Evolutionary conservation across 257 asterid species (phyloP), one percentile per base, ranked within the genome.

Genomic region (Salvia miltiorrhiza): DNA sequence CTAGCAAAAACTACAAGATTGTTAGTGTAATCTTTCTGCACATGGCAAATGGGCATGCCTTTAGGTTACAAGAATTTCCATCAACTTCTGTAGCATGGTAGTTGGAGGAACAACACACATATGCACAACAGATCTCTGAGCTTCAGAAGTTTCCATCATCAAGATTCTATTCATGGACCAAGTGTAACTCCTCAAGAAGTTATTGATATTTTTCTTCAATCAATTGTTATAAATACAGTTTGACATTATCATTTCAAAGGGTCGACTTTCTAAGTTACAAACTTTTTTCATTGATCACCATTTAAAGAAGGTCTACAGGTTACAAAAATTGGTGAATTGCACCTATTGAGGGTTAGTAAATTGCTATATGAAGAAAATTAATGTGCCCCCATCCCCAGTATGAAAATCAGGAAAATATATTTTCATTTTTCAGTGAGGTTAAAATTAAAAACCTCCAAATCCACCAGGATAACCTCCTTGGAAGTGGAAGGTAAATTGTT

Each of bases 401-500:
- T 1, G 30, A 26, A 1, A 26, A 26, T 26, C 4, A 1, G 4
- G 30, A n/a, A n/a, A n/a, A n/a, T n/a, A n/a, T n/a, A n/a, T n/a
- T n/a, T n/a, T n/a, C n/a, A n/a, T n/a, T n/a, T 26, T 26, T 45
- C 14, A 23, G 19, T 0, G 11, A 52, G 71, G 63, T 85, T 81
- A 88, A 73, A 88, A 88, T 40, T 87, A 85, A 74, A 90, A 87
- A 43, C 91, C 93, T 30, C 89, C 95, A 66, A 82, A 84, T 30
- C 93, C 95, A 48, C 90, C 88, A 11, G 84, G 82, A 55, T 73
- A 77, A 9, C 97, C 97, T 33, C 97, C 97, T 62, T 87, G 95
- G 49, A 88, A 91, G 80, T 89, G 97, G 80, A 91, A 91, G 21
- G 95, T 81, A 63, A 12, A 90, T 60, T 85, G 92, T 50, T 91